Evolutionary conservation across 2,329 filamentous ascomycete genomes (phyloP).

Genomic region (Fusarium ambrosium): DNA sequence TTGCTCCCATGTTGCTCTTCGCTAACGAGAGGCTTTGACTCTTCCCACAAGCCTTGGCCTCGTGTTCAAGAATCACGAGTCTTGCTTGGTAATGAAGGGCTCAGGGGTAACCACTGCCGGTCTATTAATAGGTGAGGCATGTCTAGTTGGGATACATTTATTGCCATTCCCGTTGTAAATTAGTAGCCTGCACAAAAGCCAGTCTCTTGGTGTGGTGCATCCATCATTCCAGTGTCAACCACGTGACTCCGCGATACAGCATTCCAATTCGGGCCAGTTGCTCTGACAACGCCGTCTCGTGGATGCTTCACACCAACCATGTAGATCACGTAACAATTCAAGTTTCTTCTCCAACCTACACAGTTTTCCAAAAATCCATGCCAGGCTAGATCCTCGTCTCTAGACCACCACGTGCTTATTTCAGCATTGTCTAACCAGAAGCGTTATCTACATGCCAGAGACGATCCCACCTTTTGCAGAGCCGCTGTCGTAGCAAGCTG

Average conservation of each 20-base stretch:
- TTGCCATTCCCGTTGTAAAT: not conserved
- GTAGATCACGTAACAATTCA: slow-evolving; percentile 25
- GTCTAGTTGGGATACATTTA: not conserved
- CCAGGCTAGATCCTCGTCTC: not conserved
- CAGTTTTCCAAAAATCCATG: slow-evolving; percentile 20
- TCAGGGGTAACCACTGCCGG: not conserved
- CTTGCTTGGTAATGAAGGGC: not conserved
- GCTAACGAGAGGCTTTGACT: not conserved
- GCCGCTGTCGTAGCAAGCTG: slow-evolving; percentile 5
- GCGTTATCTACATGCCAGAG: slow-evolving; percentile 18
- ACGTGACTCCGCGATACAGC: slow-evolving; percentile 23
- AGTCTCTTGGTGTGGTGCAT: not conserved
- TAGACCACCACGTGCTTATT: slow-evolving; percentile 17
- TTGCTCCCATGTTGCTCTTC: not conserved
- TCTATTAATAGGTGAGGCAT: not conserved
- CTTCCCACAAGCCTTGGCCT: slow-evolving; percentile 7
- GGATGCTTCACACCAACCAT: slow-evolving; percentile 2
- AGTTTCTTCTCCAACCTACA: slow-evolving; percentile 1
- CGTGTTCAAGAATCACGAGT: slow-evolving; percentile 17
- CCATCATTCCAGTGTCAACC: not conserved
- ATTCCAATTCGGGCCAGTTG: slow-evolving; percentile 28
- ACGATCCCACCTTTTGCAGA: not conserved
- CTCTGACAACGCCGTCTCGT: slow-evolving; percentile 25
- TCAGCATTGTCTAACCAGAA: slow-evolving; percentile 19
- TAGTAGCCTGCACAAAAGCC: not conserved